phyloP scores from a whole-genome alignment of 2,329 filamentous ascomycete genomes.

The Xylariaceae sp. region DNA sequence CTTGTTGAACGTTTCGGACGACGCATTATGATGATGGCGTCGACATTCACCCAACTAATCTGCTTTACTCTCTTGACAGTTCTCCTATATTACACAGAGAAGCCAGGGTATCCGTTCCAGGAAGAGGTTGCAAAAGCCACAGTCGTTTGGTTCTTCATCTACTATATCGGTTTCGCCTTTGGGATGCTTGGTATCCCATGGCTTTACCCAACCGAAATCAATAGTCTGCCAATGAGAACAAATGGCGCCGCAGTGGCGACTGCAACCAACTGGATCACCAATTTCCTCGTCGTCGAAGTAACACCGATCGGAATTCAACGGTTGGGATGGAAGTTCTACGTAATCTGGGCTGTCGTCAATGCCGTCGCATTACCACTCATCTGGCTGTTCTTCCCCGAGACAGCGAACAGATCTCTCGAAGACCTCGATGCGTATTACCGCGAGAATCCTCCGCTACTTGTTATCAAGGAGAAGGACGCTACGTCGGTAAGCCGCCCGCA shows the following conservation, averaged over 20 bases:
- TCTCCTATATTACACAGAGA: conserved; percentile 24
- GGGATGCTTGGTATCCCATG: conserved; percentile 39
- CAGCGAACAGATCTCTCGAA: conserved; percentile 27
- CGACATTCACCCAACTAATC: conserved; percentile 26
- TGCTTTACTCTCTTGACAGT: conserved; percentile 32
- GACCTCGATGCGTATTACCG: conserved; percentile 29
- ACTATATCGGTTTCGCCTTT: conserved; percentile 31
- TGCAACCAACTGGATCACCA: conserved; percentile 36
- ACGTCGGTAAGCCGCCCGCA: conserved; percentile 18
- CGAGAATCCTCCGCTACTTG: conserved; percentile 25
- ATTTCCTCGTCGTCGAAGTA: conserved; percentile 33
- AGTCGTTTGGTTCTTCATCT: conserved; percentile 33
- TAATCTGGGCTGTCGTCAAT: conserved; percentile 48
- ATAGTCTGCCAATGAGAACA: conserved; percentile 38
- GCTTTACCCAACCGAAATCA: conserved; percentile 42
- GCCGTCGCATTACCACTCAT: conserved; percentile 41
- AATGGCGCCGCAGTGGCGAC: conserved; percentile 37
- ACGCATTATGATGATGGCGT: conserved; percentile 31
- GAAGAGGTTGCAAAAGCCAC: conserved; percentile 27
- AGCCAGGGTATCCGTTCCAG: conserved; percentile 18
- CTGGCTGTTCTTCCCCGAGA: conserved; percentile 46
- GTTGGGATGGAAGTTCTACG: conserved; percentile 48
- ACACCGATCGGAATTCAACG: conserved; percentile 35
- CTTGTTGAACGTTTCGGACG: conserved; percentile 31
- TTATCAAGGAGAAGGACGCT: conserved; percentile 24